phyloP scores from a whole-genome alignment of 768 basidiomycete genomes.

The Melanogaster broomeanus region DNA sequence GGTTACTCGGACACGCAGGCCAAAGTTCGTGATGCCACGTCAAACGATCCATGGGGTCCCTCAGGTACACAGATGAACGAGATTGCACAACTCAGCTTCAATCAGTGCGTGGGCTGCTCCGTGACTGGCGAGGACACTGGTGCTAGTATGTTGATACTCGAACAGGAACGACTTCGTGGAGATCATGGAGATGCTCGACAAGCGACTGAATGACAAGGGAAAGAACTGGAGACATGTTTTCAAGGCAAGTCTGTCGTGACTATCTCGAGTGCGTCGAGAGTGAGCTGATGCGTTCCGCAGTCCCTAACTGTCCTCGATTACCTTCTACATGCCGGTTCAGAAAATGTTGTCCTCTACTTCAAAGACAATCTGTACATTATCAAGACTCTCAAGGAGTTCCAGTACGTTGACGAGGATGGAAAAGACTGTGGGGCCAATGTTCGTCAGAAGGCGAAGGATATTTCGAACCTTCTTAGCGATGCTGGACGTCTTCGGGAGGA shows the following conservation, averaged over 20 bases:
- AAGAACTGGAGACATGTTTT: conserved; percentile 99
- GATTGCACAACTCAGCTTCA: conserved; percentile 94
- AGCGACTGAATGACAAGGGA: conserved; percentile 97
- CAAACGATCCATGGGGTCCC: conserved; percentile 98
- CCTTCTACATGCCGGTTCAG: conserved; percentile 92
- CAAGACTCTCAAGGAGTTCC: conserved; percentile 99
- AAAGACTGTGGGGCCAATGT: conserved; percentile 99
- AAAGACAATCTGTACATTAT: conserved; percentile 95
- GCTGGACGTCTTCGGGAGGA: conserved; percentile 84
- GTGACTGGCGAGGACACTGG: neutral
- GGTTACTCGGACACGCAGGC: conserved; percentile 95
- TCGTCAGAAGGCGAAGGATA: conserved; percentile 96
- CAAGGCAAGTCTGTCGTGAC: conserved; percentile 59
- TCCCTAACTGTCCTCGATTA: conserved; percentile 95
- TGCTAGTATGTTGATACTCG: neutral
- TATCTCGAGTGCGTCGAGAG: neutral
- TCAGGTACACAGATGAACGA: conserved; percentile 99
- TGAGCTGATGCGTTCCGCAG: conserved; percentile 36
- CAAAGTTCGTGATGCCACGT: conserved; percentile 95
- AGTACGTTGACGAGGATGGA: conserved; percentile 91
- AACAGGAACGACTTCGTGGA: conserved; percentile 92
- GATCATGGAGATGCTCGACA: conserved; percentile 99
- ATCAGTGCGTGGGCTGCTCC: conserved; percentile 69
- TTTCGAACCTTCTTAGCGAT: conserved; percentile 90
- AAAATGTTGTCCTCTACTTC: conserved; percentile 99